Conservation (phyloP, 2,329 filamentous ascomycete genomes). For the Blumeriella jaapii region DNA sequence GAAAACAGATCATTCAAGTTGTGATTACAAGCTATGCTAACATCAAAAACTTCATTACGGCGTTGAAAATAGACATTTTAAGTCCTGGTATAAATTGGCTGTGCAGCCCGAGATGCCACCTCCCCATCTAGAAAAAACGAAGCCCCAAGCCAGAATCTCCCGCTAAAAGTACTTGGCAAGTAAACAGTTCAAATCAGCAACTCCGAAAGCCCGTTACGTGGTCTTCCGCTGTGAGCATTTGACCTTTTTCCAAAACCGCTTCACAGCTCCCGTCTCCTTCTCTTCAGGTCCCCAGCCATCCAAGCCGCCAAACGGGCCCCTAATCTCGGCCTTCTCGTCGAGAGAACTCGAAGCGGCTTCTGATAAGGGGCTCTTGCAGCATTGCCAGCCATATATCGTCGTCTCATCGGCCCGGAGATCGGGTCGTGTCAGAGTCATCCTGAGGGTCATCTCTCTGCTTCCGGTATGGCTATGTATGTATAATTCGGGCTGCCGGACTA, state of each 20-base stretch:
- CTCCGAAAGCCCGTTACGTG: conserved; percentile 1
- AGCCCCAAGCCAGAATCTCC: conserved; percentile 1
- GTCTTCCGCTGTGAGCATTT: conserved; percentile 22
- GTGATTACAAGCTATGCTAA: too few relatives aligned
- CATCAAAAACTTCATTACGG: too few relatives aligned
- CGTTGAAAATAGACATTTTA: not conserved
- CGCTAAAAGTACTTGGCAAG: conserved; percentile 6
- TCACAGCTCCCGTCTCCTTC: conserved; percentile 44
- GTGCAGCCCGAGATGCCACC: conserved; percentile 7
- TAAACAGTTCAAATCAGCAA: not conserved
- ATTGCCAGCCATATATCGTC: conserved; percentile 59
- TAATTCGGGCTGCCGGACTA: conserved; percentile 26
- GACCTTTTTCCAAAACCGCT: conserved; percentile 53
- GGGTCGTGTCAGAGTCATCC: conserved; percentile 87
- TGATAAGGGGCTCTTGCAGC: conserved; percentile 26
- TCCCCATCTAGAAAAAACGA: conserved; percentile 3
- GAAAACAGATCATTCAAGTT: too few relatives aligned
- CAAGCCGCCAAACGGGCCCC: conserved; percentile 25
- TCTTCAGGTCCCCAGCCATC: conserved; percentile 33
- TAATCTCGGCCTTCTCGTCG: conserved; percentile 37
- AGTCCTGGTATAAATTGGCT: conserved; percentile 13
- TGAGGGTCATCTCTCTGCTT: conserved; percentile 83
- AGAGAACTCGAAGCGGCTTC: conserved; percentile 44
- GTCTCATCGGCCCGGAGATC: conserved; percentile 71
- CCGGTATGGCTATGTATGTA: conserved; percentile 41